Percentiles rank a stretch among this genome's conserved stretches.
Conservation (phyloP, 805 yeast genomes). For the Lipomyces kockii region DNA sequence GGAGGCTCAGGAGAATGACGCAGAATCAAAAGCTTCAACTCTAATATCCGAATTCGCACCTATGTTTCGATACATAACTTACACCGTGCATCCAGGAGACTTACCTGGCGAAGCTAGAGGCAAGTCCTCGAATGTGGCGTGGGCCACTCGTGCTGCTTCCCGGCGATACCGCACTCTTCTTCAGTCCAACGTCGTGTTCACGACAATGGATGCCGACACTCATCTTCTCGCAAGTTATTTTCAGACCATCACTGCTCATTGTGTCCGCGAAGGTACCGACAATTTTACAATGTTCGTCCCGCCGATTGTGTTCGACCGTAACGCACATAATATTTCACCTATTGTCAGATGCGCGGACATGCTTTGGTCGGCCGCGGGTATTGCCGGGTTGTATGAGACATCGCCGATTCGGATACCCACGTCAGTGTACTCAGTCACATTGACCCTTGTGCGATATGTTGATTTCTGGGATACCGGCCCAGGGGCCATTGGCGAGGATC, state of each 20-base stretch:
- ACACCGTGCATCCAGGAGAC: slow-evolving; percentile 32
- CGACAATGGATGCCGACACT: slow-evolving; percentile 38
- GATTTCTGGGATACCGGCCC: slow-evolving; percentile 38
- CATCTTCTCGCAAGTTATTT: slow-evolving; percentile 34
- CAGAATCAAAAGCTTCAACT: slow-evolving; percentile 20
- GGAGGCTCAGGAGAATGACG: slow-evolving; percentile 31
- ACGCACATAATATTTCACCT: slow-evolving; percentile 34
- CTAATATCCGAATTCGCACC: slow-evolving; percentile 20
- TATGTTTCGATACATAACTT: slow-evolving; percentile 23
- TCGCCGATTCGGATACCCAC: slow-evolving; percentile 35
- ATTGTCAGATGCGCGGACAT: slow-evolving; percentile 37
- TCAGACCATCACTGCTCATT: slow-evolving; percentile 19
- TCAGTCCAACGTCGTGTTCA: slow-evolving; percentile 20
- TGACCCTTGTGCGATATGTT: slow-evolving; percentile 30
- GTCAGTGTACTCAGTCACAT: slow-evolving; percentile 35
- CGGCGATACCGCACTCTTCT: slow-evolving; percentile 7
- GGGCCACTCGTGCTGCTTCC: slow-evolving; percentile 34
- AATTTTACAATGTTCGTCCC: slow-evolving; percentile 30
- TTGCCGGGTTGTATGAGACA: slow-evolving; percentile 33
- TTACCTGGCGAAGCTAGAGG: slow-evolving; percentile 35
- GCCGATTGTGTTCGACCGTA: slow-evolving; percentile 38
- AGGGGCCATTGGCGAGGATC: slow-evolving; percentile 38
- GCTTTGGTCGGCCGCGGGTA: slow-evolving; percentile 38
- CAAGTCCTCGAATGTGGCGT: slow-evolving; percentile 37
- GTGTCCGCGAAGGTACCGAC: not conserved